phyloP scores from a whole-genome alignment of 2,329 filamentous ascomycete species.

The Cytospora piceicola region DNA sequence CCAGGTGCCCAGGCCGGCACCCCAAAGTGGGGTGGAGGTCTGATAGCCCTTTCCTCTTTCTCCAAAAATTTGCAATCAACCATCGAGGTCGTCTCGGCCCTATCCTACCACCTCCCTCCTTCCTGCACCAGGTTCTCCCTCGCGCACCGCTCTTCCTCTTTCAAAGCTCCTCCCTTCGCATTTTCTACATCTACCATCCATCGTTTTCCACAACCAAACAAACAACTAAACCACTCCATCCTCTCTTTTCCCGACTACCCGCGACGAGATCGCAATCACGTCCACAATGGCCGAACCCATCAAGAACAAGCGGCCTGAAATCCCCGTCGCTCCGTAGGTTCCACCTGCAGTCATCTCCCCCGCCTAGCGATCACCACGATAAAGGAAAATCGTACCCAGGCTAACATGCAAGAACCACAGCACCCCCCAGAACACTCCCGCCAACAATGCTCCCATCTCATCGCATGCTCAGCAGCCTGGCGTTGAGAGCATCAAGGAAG shows the following conservation, averaged over 20 bases:
- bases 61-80: conserved; percentile 27
- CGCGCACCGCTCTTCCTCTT: conserved; percentile 24
- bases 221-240: conserved; percentile 10
- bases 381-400: conserved; percentile 32
- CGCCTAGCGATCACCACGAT: conserved; percentile 24
- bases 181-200: conserved; percentile 20
- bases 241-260: conserved; percentile 32
- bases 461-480: conserved; percentile 96
- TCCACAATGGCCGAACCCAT: conserved; percentile 65
- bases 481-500: conserved; percentile 95
- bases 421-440: conserved; percentile 97
- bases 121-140: conserved; percentile 14
- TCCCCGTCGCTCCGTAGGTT: conserved; percentile 62
- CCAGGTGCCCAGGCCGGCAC: conserved; percentile 9
- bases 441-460: conserved; percentile 93
- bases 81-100: conserved; percentile 22
- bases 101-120: conserved; percentile 19
- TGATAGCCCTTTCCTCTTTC: conserved; percentile 23
- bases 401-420: conserved; percentile 54
- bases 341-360: conserved; percentile 5
- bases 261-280: conserved; percentile 36
- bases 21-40: conserved; percentile 23
- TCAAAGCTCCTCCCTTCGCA: conserved; percentile 18
- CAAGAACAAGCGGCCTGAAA: conserved; percentile 64
- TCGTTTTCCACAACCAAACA: conserved; percentile 13